phyloP scores from a whole-genome alignment of 306 rosid species.

The Comarum palustre region DNA sequence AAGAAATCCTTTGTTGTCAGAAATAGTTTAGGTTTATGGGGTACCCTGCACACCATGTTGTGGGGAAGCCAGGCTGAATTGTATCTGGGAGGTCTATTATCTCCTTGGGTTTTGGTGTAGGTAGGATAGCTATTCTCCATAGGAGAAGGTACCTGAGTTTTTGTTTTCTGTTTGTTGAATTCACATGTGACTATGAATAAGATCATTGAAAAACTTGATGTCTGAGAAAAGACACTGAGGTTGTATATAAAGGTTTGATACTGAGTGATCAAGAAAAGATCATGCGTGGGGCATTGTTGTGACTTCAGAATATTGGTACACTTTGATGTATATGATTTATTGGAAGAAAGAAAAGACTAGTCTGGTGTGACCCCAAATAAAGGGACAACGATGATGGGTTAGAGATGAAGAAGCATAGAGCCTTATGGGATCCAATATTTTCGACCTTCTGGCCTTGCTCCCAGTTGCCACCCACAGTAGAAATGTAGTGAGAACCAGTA shows the following conservation, averaged over 20 bases:
- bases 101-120: neutral
- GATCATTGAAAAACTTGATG: neutral
- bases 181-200: neutral
- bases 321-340: neutral
- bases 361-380: neutral
- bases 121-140: neutral
- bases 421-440: neutral
- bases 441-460: constrained; percentile 25
- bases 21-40: neutral
- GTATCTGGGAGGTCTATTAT: constrained; percentile 6
- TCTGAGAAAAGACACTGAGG: constrained; percentile 1
- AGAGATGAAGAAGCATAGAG: neutral
- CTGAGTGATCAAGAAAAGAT: neutral
- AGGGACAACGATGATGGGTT: constrained; percentile 1
- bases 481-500: constrained; percentile 15
- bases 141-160: neutral
- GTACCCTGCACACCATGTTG: constrained; percentile 8
- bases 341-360: constrained; percentile 1
- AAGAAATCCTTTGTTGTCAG: neutral
- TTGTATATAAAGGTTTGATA: neutral
- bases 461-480: constrained; percentile 23
- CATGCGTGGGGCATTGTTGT: constrained; percentile 7
- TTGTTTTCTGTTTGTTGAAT: neutral
- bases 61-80: constrained; percentile 23
- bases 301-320: neutral